Percentiles rank a stretch among this genome's conserved stretches.
Evolutionary conservation across 106 monocot species (phyloP).

Genomic region (Dioscorea dumetorum): DNA sequence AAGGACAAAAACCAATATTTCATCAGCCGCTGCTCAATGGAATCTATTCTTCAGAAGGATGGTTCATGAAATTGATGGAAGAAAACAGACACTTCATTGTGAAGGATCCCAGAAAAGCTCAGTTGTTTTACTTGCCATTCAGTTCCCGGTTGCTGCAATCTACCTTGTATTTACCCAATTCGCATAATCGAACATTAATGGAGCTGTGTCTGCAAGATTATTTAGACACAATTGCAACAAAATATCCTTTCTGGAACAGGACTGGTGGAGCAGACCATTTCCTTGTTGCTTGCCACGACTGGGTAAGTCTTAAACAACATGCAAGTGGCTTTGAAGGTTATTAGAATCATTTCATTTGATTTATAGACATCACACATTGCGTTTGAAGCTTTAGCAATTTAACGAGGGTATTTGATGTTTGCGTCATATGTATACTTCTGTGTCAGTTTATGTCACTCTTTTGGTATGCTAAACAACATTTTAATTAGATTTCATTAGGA

Average conservation of each 20-base stretch:
- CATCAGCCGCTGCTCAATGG: slow-evolving; percentile 47
- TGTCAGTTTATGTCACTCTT: no score
- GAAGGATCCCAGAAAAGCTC: slow-evolving; percentile 49
- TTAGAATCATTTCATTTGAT: no score
- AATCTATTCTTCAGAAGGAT: slow-evolving; percentile 82
- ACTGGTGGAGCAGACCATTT: slow-evolving; percentile 75
- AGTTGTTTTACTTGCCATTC: slow-evolving; percentile 69
- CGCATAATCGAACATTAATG: slow-evolving; percentile 31
- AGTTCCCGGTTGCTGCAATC: slow-evolving; percentile 35
- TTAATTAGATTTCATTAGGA: no score
- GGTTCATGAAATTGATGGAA: slow-evolving; percentile 70
- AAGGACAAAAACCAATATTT: slow-evolving; percentile 62
- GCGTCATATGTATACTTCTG: no score
- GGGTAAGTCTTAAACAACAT: slow-evolving; percentile 57
- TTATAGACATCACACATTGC: no score
- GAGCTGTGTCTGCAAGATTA: slow-evolving; percentile 42
- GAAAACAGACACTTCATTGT: slow-evolving; percentile 35
- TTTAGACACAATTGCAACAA: slow-evolving; percentile 39
- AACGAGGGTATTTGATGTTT: no score
- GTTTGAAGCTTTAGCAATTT: no score
- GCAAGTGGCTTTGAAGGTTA: slow-evolving; percentile 1
- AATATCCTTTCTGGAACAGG: slow-evolving; percentile 75
- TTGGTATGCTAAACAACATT: no score
- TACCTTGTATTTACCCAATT: slow-evolving; percentile 36
- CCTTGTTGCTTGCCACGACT: slow-evolving; percentile 78